Evolutionary conservation across 306 rosid species (phyloP).

Genomic region (Astragalus membranaceus): DNA sequence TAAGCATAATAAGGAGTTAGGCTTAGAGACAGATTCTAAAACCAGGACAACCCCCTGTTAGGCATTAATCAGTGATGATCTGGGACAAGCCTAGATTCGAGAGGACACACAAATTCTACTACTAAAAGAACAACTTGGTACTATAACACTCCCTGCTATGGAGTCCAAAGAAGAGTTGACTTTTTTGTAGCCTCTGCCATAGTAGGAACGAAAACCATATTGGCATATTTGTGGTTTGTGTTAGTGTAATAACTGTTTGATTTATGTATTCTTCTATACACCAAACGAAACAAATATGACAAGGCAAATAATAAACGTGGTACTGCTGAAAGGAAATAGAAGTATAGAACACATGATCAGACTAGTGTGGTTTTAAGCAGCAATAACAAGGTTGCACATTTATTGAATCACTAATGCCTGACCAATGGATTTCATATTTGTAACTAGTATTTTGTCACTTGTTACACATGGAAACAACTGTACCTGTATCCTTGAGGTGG

Average conservation of each 20-base stretch:
- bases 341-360: neutral
- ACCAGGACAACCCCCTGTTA: too few species aligned
- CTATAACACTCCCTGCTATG: neutral
- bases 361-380: neutral
- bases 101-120: too few species aligned
- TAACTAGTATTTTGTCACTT: neutral
- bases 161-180: conserved; percentile 10
- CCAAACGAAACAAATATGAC: neutral
- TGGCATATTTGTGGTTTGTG: too few species aligned
- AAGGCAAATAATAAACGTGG: neutral
- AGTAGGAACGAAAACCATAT: too few species aligned
- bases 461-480: neutral
- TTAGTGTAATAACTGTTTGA: too few species aligned
- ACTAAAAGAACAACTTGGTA: too few species aligned
- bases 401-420: conserved; percentile 10
- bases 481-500: neutral
- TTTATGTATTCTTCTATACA: neutral
- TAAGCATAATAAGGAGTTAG: too few species aligned
- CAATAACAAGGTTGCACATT: conserved; percentile 3
- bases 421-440: neutral
- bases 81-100: too few species aligned
- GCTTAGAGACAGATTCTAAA: too few species aligned
- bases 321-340: neutral
- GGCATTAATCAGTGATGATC: too few species aligned
- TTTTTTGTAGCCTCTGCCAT: neutral